Conservation (phyloP, 345 rosid species). For the Populus alba region DNA sequence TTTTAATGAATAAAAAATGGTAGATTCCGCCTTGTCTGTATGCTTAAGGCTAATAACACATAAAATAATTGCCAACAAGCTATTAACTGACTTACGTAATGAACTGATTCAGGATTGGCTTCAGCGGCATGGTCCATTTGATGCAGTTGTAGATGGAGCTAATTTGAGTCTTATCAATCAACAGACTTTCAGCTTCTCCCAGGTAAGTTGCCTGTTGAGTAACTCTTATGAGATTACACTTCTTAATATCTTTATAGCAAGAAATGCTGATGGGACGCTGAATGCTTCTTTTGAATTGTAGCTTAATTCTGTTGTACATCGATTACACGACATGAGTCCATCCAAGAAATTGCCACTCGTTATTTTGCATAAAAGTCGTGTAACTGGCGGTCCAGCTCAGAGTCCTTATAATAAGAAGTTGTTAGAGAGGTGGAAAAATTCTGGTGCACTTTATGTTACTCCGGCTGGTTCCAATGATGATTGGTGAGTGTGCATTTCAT, state of each 20-base stretch:
- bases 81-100: constrained; percentile 24
- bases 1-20: neutral
- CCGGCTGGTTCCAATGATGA: constrained; percentile 96
- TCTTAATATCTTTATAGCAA: constrained; percentile 7
- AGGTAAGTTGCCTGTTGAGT: constrained; percentile 36
- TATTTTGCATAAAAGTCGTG: constrained; percentile 76
- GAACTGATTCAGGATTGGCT: constrained; percentile 71
- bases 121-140: constrained; percentile 81
- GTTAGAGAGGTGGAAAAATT: constrained; percentile 63
- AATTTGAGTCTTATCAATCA: constrained; percentile 64
- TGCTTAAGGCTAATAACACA: constrained; percentile 11
- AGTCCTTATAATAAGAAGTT: constrained; percentile 57
- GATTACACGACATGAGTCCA: constrained; percentile 55
- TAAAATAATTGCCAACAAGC: constrained; percentile 10
- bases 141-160: constrained; percentile 89
- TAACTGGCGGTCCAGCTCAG: constrained; percentile 60
- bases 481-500: constrained; percentile 47
- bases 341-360: constrained; percentile 75
- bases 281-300: constrained; percentile 28
- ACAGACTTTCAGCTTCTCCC: constrained; percentile 54
- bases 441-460: constrained; percentile 80
- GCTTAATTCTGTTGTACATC: constrained; percentile 61
- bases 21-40: constrained; percentile 8
- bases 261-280: constrained; percentile 1
- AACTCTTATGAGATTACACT: constrained; percentile 2